These are phyloP conservation scores for Macrocystidia cucumis DNA, from an alignment of 1,284 basidiomycete species.

Conservation along the genomic window DNA sequence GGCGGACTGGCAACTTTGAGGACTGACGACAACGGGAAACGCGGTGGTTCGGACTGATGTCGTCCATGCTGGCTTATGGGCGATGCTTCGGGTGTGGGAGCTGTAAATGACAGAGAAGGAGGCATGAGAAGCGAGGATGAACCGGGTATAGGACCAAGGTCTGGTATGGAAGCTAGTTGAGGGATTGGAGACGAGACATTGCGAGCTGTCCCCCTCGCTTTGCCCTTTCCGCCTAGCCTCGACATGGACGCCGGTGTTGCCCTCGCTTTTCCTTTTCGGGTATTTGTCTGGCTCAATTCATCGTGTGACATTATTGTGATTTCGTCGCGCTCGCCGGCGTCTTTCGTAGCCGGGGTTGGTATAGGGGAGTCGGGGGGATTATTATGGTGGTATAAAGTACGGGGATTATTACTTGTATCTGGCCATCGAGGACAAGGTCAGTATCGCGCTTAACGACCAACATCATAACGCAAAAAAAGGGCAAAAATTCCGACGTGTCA, in stretches of 20 bases:
- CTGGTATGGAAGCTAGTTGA: constrained; percentile 16
- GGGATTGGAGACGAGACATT: constrained; percentile 17
- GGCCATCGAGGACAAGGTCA: no score
- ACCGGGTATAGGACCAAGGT: constrained; percentile 13
- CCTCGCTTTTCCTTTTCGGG: no score
- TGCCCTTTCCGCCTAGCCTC: no score
- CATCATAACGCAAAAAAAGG: constrained; percentile 6
- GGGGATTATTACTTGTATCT: constrained; percentile 20
- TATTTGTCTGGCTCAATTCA: no score
- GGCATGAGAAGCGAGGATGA: constrained; percentile 22
- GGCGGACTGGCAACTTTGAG: constrained; percentile 17
- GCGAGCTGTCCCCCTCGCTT: no score
- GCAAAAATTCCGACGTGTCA: not conserved
- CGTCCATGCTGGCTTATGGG: constrained; percentile 23
- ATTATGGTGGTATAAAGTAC: constrained; percentile 17
- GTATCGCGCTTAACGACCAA: no score
- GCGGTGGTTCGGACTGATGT: constrained; percentile 13
- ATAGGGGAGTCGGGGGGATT: no score
- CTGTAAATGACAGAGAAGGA: constrained; percentile 28
- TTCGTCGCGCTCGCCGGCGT: no score
- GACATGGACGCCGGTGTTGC: no score
- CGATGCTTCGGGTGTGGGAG: constrained; percentile 30
- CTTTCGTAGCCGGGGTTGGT: no score
- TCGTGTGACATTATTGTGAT: no score
- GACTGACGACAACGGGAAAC: constrained; percentile 18